Conservation (phyloP, 2,329 filamentous ascomycete genomes). For the Aspergillus uvarum region DNA sequence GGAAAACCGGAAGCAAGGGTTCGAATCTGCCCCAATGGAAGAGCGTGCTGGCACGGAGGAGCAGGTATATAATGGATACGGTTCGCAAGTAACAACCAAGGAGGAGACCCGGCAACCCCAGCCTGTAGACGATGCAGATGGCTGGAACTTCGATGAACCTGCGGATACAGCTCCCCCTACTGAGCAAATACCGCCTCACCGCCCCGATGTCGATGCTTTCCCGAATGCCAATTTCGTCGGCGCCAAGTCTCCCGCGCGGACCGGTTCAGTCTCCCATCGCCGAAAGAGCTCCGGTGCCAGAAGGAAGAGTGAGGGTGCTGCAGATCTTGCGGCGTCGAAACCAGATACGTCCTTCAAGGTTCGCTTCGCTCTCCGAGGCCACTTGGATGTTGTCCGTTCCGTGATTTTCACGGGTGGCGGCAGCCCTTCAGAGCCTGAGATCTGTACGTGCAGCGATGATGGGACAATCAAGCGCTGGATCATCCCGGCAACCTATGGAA, state of each 20-base stretch:
- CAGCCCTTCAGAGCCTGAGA: conserved; percentile 91
- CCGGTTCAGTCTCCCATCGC: conserved; percentile 65
- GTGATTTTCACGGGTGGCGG: conserved; percentile 97
- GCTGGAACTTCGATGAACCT: conserved; percentile 90
- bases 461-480: conserved; percentile 96
- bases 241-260: conserved; percentile 74
- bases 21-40: conserved; percentile 47
- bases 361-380: conserved; percentile 84
- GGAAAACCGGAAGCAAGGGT: conserved; percentile 50
- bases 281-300: conserved; percentile 78
- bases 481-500: conserved; percentile 77
- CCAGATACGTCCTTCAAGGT: conserved; percentile 84
- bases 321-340: conserved; percentile 61
- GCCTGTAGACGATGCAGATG: conserved; percentile 63
- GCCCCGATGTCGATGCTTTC: conserved; percentile 86
- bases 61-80: conserved; percentile 60
- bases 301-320: conserved; percentile 60
- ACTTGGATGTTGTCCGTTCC: conserved; percentile 88
- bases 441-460: conserved; percentile 94
- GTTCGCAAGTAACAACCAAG: conserved; percentile 49
- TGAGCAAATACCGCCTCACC: conserved; percentile 53
- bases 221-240: conserved; percentile 74
- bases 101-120: conserved; percentile 46
- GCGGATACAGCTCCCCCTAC: conserved; percentile 52
- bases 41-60: conserved; percentile 59